Evolutionary conservation across 2,329 filamentous ascomycete species (phyloP).

Genomic region (Aspergillus sp.): DNA sequence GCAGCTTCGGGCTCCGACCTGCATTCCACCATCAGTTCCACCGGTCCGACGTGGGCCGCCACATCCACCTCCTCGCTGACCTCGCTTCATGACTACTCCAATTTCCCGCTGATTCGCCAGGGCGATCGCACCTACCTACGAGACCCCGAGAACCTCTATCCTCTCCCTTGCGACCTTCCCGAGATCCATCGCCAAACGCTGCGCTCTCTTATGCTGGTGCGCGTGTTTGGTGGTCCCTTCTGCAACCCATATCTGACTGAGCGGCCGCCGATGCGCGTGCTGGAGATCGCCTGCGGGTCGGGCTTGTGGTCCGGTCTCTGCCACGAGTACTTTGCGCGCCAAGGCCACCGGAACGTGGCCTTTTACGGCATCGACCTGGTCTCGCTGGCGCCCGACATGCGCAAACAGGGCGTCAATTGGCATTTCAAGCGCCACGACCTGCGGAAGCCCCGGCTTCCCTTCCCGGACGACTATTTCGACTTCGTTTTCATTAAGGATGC

Average conservation of each 20-base stretch:
- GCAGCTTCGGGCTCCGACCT: slow-evolving; percentile 32
- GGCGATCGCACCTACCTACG: slow-evolving; percentile 82
- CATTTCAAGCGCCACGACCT: slow-evolving; percentile 85
- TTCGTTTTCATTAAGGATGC: slow-evolving; percentile 86
- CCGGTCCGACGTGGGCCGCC: slow-evolving; percentile 25
- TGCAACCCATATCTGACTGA: slow-evolving; percentile 67
- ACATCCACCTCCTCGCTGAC: slow-evolving; percentile 37
- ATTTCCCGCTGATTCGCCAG: slow-evolving; percentile 64
- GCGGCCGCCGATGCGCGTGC: slow-evolving; percentile 70
- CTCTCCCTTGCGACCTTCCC: slow-evolving; percentile 81
- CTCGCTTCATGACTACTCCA: slow-evolving; percentile 38
- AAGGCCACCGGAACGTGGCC: slow-evolving; percentile 66
- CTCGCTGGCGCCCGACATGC: slow-evolving; percentile 64
- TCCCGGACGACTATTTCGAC: slow-evolving; percentile 77
- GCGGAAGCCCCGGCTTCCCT: slow-evolving; percentile 71
- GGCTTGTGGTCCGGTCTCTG: slow-evolving; percentile 89
- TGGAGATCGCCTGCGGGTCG: slow-evolving; percentile 85
- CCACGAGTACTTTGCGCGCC: slow-evolving; percentile 71
- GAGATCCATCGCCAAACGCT: slow-evolving; percentile 87
- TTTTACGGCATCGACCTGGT: slow-evolving; percentile 84
- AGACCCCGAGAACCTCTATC: slow-evolving; percentile 70
- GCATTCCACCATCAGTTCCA: slow-evolving; percentile 34
- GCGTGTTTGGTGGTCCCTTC: slow-evolving; percentile 77
- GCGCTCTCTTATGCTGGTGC: slow-evolving; percentile 75
- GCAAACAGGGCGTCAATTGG: slow-evolving; percentile 78